phyloP scores from a whole-genome alignment of 208 protist species.

The Porcisia deanei region DNA sequence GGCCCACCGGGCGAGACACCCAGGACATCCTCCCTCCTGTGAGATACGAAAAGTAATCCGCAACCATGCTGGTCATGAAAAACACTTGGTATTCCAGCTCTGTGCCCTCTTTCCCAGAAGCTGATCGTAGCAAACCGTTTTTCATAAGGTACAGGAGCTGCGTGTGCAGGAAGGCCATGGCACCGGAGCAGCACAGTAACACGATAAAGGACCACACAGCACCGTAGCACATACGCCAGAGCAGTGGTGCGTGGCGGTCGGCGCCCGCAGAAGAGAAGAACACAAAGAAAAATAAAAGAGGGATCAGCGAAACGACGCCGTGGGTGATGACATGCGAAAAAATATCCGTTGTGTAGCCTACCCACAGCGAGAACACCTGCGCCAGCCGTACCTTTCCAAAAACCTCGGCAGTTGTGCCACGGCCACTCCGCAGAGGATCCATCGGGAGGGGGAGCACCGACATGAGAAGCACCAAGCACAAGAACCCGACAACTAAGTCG shows the following conservation, averaged over 20 bases:
- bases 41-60: slow-evolving; percentile 24
- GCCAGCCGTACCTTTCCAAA: slow-evolving; percentile 1
- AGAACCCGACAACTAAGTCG: slow-evolving; percentile 73
- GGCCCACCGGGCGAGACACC: slow-evolving; percentile 6
- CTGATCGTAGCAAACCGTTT: slow-evolving; percentile 50
- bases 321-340: slow-evolving; percentile 48
- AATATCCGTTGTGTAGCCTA: slow-evolving; percentile 42
- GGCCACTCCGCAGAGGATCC: slow-evolving; percentile 13
- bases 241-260: slow-evolving; percentile 38
- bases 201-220: slow-evolving; percentile 53
- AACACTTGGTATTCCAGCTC: slow-evolving; percentile 57
- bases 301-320: slow-evolving; percentile 50
- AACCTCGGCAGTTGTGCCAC: not conserved
- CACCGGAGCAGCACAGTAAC: slow-evolving; percentile 45
- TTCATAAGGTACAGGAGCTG: slow-evolving; percentile 53
- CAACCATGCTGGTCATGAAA: slow-evolving; percentile 14
- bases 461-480: slow-evolving; percentile 67
- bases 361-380: slow-evolving; percentile 35
- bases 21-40: slow-evolving; percentile 31
- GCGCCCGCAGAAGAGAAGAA: slow-evolving; percentile 58
- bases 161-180: slow-evolving; percentile 53
- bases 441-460: slow-evolving; percentile 61
- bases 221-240: slow-evolving; percentile 55
- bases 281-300: slow-evolving; percentile 48
- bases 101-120: slow-evolving; percentile 49